Conservation (phyloP, 164 flowering plant species). For the Pachysandra terminalis region DNA sequence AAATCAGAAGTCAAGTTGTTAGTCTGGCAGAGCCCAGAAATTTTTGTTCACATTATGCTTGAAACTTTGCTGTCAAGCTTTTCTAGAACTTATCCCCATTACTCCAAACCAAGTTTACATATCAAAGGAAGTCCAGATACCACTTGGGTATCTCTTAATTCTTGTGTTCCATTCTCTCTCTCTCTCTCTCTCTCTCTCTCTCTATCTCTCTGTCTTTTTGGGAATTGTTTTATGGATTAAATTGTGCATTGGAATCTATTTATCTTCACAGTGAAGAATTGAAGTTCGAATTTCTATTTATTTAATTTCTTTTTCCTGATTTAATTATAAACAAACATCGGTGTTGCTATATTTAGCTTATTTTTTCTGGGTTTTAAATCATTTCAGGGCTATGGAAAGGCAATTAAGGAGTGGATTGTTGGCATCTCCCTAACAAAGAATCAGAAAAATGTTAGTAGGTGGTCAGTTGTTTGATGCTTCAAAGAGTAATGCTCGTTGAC, state of each 20-base stretch:
- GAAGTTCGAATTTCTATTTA: too few species aligned
- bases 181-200: too few species aligned
- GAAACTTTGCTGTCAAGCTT: not conserved
- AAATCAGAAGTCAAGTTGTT: not conserved
- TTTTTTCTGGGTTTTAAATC: constrained; percentile 3
- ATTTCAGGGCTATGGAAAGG: not conserved
- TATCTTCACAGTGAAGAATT: too few species aligned
- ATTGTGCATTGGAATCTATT: too few species aligned
- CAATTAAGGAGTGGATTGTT: constrained; percentile 3
- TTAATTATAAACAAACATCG: not conserved
- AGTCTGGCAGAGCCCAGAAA: not conserved
- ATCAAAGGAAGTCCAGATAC: not conserved
- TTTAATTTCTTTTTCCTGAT: too few species aligned
- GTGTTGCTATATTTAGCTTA: not conserved
- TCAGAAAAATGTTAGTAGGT: constrained; percentile 11
- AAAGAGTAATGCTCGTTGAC: too few species aligned
- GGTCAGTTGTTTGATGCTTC: constrained; percentile 10
- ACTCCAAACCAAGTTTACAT: not conserved
- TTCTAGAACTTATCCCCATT: not conserved
- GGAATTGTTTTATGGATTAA: too few species aligned
- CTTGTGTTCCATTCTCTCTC: too few species aligned
- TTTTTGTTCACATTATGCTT: too few species aligned
- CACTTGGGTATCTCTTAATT: not conserved
- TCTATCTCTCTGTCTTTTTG: too few species aligned
- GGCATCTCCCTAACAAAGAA: constrained; percentile 3